Evolutionary conservation across 129 eudicot species (phyloP).

Genomic region (Flaveria sonorensis): DNA sequence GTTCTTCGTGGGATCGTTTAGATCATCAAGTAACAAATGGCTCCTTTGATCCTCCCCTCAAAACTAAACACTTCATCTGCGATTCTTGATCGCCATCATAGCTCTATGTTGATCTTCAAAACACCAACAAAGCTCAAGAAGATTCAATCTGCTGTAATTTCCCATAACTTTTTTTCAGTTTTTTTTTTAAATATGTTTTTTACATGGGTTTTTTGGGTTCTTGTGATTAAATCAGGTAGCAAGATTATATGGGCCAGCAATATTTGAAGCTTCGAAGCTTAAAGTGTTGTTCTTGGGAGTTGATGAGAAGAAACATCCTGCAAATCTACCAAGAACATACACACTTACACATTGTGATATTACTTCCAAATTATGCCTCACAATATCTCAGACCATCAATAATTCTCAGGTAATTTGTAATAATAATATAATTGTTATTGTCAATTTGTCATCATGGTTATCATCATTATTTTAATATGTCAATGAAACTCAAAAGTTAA

Average conservation of each 20-base stretch:
- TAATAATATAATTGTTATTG: no score
- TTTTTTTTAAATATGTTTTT: background rate
- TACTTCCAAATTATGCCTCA: constrained; percentile 77
- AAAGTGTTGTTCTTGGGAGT: constrained; percentile 80
- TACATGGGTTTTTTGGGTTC: background rate
- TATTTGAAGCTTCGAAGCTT: constrained; percentile 84
- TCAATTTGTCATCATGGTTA: no score
- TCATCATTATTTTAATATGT: no score
- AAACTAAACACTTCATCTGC: constrained; percentile 41
- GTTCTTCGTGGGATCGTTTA: background rate
- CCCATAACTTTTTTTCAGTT: background rate
- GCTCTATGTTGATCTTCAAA: constrained; percentile 34
- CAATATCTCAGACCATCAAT: constrained; percentile 78
- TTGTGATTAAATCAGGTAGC: constrained; percentile 53
- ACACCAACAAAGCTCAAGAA: constrained; percentile 47
- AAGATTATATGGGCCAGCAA: constrained; percentile 88
- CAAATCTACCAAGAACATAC: constrained; percentile 77
- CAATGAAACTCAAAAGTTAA: no score
- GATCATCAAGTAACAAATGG: constrained; percentile 36
- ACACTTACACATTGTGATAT: constrained; percentile 88
- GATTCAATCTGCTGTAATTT: constrained; percentile 56
- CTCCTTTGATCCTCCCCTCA: constrained; percentile 49
- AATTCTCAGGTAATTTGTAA: constrained; percentile 65
- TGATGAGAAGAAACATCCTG: constrained; percentile 84
- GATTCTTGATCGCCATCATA: constrained; percentile 34